Evolutionary conservation across 163 green algal genomes (phyloP), one percentile per base, ranked within the genome.

Genomic region (Smithsoniella earleae): DNA sequence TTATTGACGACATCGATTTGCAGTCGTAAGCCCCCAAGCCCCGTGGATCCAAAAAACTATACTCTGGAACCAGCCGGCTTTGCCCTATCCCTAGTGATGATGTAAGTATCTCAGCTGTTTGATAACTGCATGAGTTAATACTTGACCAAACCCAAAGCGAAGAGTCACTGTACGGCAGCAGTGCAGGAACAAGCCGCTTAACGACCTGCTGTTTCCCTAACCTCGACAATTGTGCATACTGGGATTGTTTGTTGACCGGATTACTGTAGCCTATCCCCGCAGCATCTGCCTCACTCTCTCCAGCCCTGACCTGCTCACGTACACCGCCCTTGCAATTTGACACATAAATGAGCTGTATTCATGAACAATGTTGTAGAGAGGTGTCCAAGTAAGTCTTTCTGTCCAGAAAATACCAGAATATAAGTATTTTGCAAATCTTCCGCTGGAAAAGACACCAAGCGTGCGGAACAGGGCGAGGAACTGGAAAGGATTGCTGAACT

Each of bases 221-320:
- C 5, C 30, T 69, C n/a, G 58, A 45, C 6, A 69, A 13, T 33
- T 69, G 30, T n/a, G 58, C 58, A 69, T 69, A 69, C 3, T 33
- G 20, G 5, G 58, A 69, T 33, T 69, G 58, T 36, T 69, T 69
- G 25, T 69, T 69, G n/a, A 69, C 58, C 10, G 58, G 58, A 34
- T 69, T 69, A 13, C 58, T 69, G 58, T 69, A 69, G 6, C 58
- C 58, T 30, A 69, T 69, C 6, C 27, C 25, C 30, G 58, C 58
- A 28, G 58, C 58, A 69, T 69, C 58, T 43, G 58, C 58, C 43
- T 33, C 58, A 69, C 25, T 43, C 34, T 69, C 58, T 16, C 58
- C 58, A 13, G 58, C 58, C 8, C 27, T 30, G 25, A 69, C 58
- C 58, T 69, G 58, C 18, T 45, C n/a, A 34, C 13, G 40, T 49